Evolutionary conservation across 257 asterid species (phyloP), one percentile per base, ranked within the genome.

Genomic region (Solanum neorickii): DNA sequence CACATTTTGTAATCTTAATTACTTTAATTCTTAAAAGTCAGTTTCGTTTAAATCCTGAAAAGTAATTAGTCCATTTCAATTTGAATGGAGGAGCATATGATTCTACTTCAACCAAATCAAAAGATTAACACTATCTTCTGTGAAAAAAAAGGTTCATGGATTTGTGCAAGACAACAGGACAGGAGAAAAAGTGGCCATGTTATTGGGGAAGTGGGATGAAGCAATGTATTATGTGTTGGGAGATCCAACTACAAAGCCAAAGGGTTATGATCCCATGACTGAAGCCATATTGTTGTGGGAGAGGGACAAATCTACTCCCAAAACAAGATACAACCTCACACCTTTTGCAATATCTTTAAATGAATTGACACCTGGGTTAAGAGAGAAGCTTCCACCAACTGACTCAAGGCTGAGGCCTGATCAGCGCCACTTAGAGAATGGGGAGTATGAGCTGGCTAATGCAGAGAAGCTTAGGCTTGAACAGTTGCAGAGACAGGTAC

Each of bases 401-500:
- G 99, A 97, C 91, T 97, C 99, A 1, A 91, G 99, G 88, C 89
- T 97, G 91, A 93, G 99, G 88, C 99, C 99, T 31, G 99, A 97
- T 91, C 99, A 97, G 82, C 92, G 99, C 82, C 99, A 97, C 90
- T 88, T 97, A 88, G 99, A 97, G 93, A 97, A 97, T 56, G 99
- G 99, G 83, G 99, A 96, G 86, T 97, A 97, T 86, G 99, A 97
- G 89, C 91, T 90, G 89, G 98, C 99, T 69, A 97, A 97, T 91
- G 91, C 96, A 14, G 99, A 97, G 94, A 97, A 97, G 92, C 97
- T 97, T 73, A 93, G 99, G 88, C 99, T 97, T 41, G 99, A 97
- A 91, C 99, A 97, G 88, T 89, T 94, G 89, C 99, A 97, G 92
- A 94, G 99, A 95, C 99, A 95, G 99, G 99, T 97, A 85, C 84